phyloP scores from a whole-genome alignment of 257 asterid species.

The Cruciata laevipes region DNA sequence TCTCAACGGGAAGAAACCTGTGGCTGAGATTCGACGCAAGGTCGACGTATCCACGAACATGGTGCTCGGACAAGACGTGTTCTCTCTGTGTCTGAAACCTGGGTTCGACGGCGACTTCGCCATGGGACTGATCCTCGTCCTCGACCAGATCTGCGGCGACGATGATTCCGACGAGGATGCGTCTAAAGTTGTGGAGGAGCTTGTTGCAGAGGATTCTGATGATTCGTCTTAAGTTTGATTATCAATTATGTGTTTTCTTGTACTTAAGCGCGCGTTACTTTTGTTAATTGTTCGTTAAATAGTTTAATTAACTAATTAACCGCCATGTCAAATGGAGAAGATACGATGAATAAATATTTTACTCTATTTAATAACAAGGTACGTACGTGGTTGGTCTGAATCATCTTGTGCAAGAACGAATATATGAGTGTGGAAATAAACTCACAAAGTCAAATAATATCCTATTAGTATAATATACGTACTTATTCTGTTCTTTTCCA shows the following conservation, averaged over 20 bases:
- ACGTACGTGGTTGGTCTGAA: too few relatives aligned
- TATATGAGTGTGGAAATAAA: too few relatives aligned
- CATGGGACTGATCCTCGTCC: not conserved
- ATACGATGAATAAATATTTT: too few relatives aligned
- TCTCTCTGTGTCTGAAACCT: not conserved
- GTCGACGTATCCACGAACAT: conserved; percentile 46
- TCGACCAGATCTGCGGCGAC: not conserved
- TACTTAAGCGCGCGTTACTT: too few relatives aligned
- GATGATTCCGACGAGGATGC: not conserved
- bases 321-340: not conserved
- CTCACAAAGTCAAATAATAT: too few relatives aligned
- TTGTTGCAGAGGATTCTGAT: not conserved
- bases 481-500: too few relatives aligned
- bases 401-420: too few relatives aligned
- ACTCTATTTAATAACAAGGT: not conserved
- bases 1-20: conserved; percentile 22
- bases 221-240: too few relatives aligned
- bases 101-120: not conserved
- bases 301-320: not conserved
- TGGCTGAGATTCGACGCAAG: conserved; percentile 74
- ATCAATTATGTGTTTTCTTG: too few relatives aligned
- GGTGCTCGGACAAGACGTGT: not conserved
- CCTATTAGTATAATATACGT: too few relatives aligned
- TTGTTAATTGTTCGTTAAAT: not conserved
- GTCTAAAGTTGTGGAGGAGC: not conserved